A percentile compares a stretch with the other conserved stretches of the same genome.
These are phyloP conservation scores for Talaromyces sp. DNA, from an alignment of 2,329 filamentous ascomycete genomes.

Conservation along the genomic window DNA sequence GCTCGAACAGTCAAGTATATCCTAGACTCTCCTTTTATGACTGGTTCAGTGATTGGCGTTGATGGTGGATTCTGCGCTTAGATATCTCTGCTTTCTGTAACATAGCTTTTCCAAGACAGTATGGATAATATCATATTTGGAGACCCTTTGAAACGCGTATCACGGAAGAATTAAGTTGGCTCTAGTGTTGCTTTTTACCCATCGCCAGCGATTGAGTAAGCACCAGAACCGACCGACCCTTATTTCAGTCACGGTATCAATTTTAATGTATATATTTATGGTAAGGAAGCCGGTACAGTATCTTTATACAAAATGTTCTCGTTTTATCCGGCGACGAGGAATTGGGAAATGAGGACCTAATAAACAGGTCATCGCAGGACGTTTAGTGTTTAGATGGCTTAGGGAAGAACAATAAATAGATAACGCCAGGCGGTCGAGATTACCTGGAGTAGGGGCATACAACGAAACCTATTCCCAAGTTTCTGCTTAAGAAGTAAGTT, in stretches of 20 bases:
- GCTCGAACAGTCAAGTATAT: too few species aligned
- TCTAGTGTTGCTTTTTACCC: too few species aligned
- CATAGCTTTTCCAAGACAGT: too few species aligned
- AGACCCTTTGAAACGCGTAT: too few species aligned
- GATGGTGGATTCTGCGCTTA: too few species aligned
- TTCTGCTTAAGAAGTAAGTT: conserved; percentile 20
- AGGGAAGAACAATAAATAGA: not conserved
- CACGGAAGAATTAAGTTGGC: too few species aligned
- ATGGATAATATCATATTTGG: too few species aligned
- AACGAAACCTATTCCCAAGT: conserved; percentile 22
- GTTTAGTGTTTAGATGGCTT: not conserved
- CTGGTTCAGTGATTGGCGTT: too few species aligned
- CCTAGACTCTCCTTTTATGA: too few species aligned
- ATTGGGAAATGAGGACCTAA: not conserved
- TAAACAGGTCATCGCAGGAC: not conserved
- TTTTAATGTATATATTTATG: not conserved
- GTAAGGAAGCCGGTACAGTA: not conserved
- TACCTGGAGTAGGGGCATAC: not conserved
- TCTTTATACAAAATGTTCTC: not conserved
- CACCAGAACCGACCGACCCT: not conserved
- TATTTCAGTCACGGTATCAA: not conserved
- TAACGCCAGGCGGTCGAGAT: not conserved
- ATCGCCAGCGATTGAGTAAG: not conserved
- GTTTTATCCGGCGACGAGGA: not conserved
- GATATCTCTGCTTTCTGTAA: too few species aligned